phyloP scores from a whole-genome alignment of 306 rosid species.

The Vicia sativa region DNA sequence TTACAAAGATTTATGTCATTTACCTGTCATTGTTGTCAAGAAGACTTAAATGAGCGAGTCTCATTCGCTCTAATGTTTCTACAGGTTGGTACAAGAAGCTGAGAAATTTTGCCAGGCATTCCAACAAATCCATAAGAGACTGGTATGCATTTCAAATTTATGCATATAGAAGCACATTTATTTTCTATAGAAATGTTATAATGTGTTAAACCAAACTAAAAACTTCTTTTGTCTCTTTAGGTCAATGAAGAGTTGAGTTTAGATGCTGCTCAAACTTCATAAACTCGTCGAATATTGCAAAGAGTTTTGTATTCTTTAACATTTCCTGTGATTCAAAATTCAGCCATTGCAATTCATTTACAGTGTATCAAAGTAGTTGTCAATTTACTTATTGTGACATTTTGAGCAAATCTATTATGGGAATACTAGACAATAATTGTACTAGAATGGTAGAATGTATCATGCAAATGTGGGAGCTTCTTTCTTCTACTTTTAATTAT shows the following conservation, averaged over 20 bases:
- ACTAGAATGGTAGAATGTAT: constrained; percentile 4
- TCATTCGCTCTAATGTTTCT: constrained; percentile 39
- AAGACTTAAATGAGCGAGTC: constrained; percentile 13
- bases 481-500: not conserved
- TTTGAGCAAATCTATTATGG: constrained; percentile 10
- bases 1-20: constrained; percentile 27
- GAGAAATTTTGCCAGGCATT: constrained; percentile 80
- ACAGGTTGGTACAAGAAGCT: constrained; percentile 70
- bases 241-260: constrained; percentile 71
- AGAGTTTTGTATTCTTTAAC: constrained; percentile 28
- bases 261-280: constrained; percentile 65
- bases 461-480: not conserved
- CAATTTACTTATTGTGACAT: constrained; percentile 21
- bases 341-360: constrained; percentile 40
- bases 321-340: constrained; percentile 32
- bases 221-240: constrained; percentile 37
- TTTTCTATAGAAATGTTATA: constrained; percentile 18
- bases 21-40: constrained; percentile 13
- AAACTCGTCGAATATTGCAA: constrained; percentile 43
- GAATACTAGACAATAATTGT: constrained; percentile 3
- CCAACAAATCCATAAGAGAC: constrained; percentile 65
- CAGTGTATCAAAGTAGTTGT: constrained; percentile 32
- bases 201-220: not conserved
- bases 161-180: constrained; percentile 5
- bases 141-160: constrained; percentile 48